Evolutionary conservation across 2,329 filamentous ascomycete species (phyloP).

Genomic region (Xylaria hypoxylon): DNA sequence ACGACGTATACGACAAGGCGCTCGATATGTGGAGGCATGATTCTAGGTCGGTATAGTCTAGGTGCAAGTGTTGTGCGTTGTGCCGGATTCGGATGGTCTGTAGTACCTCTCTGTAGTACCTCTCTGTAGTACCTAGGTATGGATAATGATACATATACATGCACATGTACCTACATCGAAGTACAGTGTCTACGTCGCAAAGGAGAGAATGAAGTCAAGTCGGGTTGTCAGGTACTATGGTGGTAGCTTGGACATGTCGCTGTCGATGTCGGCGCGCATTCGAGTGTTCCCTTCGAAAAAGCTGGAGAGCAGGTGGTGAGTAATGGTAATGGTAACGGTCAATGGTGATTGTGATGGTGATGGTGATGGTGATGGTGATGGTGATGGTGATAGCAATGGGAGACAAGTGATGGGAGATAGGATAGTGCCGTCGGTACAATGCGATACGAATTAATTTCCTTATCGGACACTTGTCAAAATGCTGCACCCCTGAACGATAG

Average conservation of each 20-base stretch:
- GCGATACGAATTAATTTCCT: no score
- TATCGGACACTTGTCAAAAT: no score
- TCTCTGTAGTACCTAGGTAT: no score
- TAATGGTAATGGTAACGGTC: not conserved
- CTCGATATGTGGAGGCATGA: constrained; percentile 43
- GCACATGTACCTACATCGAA: not conserved
- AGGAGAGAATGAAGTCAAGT: not conserved
- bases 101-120: no score
- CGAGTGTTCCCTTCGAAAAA: not conserved
- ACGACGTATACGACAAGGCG: constrained; percentile 39
- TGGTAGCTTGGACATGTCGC: constrained; percentile 32
- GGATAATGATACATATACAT: constrained; percentile 29
- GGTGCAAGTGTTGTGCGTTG: not conserved
- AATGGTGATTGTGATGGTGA: no score
- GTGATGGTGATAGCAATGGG: no score
- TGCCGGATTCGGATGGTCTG: constrained; percentile 17
- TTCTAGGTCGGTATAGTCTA: no score
- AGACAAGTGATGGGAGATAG: no score
- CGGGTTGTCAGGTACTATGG: constrained; percentile 10
- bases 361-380: no score
- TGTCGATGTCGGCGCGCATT: constrained; percentile 9
- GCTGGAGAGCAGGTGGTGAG: not conserved
- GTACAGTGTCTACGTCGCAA: not conserved
- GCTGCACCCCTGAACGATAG: no score
- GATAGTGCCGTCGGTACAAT: no score